A percentile compares a stretch with the other conserved stretches of the same genome.
These are phyloP conservation scores for Candida anutae DNA, from an alignment of 1,139 yeast genomes.

Conservation along the genomic window DNA sequence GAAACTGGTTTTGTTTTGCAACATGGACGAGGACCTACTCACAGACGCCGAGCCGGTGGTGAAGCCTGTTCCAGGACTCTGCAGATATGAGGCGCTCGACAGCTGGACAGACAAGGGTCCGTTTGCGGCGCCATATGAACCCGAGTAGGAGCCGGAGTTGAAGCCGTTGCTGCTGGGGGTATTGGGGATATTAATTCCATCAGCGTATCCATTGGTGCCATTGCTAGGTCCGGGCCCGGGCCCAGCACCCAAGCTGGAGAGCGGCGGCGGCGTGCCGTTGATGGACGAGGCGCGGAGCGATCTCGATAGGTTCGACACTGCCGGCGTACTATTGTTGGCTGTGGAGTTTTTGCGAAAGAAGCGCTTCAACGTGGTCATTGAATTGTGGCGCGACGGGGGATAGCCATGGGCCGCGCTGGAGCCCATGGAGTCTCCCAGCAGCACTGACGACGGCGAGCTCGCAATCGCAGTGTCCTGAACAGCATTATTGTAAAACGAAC, in stretches of 20 bases:
- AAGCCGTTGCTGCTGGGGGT: slow-evolving; percentile 1
- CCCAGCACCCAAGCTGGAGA: no score
- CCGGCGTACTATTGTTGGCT: slow-evolving; percentile 17
- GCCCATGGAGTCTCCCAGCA: slow-evolving; percentile 27
- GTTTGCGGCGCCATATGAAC: slow-evolving; percentile 4
- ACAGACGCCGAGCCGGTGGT: slow-evolving; percentile 14
- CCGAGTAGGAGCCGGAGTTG: slow-evolving; percentile 1
- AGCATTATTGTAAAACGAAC: slow-evolving; percentile 37
- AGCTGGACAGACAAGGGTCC: slow-evolving; percentile 22
- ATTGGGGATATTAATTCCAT: slow-evolving; percentile 10
- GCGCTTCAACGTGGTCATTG: slow-evolving; percentile 66
- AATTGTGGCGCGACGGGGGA: slow-evolving; percentile 42
- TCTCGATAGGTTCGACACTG: slow-evolving; percentile 31
- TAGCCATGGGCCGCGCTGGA: slow-evolving; percentile 8
- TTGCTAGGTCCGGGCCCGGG: neutral
- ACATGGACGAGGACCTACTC: slow-evolving; percentile 20
- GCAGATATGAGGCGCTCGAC: slow-evolving; percentile 27
- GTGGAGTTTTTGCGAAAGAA: slow-evolving; percentile 47
- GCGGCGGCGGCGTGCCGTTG: no score
- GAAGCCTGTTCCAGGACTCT: slow-evolving; percentile 12
- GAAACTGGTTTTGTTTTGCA: slow-evolving; percentile 14
- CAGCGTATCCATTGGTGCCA: slow-evolving; percentile 1
- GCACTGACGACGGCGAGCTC: slow-evolving; percentile 32
- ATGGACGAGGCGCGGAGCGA: slow-evolving; percentile 22
- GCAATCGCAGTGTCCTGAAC: slow-evolving; percentile 27